These are phyloP conservation scores for Anisogramma anomala DNA, from an alignment of 2,329 filamentous ascomycete genomes.

Conservation along the genomic window DNA sequence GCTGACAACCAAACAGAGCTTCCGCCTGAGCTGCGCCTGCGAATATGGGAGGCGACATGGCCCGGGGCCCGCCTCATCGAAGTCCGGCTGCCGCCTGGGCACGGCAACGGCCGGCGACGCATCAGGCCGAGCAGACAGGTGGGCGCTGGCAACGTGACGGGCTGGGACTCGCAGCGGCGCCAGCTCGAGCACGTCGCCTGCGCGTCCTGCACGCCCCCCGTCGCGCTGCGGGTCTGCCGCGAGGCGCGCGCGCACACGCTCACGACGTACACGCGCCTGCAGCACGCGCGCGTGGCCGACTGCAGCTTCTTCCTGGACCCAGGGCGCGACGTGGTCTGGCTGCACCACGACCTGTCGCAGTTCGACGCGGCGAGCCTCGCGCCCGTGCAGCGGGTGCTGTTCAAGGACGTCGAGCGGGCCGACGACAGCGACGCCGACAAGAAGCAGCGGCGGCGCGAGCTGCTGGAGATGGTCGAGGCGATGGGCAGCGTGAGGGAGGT, in stretches of 20 bases:
- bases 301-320: conserved; percentile 14
- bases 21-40: conserved; percentile 11
- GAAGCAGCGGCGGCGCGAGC: conserved; percentile 14
- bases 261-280: conserved; percentile 10
- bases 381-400: conserved; percentile 7
- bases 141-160: conserved; percentile 9
- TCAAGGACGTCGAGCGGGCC: conserved; percentile 14
- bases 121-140: conserved; percentile 14
- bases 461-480: conserved; percentile 14
- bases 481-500: conserved; percentile 13
- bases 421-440: conserved; percentile 13
- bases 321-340: conserved; percentile 11
- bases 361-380: conserved; percentile 8
- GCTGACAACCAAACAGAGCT: conserved; percentile 5
- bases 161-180: conserved; percentile 7
- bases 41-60: conserved; percentile 14
- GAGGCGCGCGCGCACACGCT: conserved; percentile 13
- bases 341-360: conserved; percentile 14
- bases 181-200: conserved; percentile 9
- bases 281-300: conserved; percentile 6
- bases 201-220: conserved; percentile 5
- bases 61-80: conserved; percentile 11
- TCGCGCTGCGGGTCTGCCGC: conserved; percentile 12
- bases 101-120: background rate
- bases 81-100: conserved; percentile 7